These are phyloP conservation scores for Entomophthora muscae DNA, from an alignment of 371 early-diverging fungal genomes.

Conservation along the genomic window DNA sequence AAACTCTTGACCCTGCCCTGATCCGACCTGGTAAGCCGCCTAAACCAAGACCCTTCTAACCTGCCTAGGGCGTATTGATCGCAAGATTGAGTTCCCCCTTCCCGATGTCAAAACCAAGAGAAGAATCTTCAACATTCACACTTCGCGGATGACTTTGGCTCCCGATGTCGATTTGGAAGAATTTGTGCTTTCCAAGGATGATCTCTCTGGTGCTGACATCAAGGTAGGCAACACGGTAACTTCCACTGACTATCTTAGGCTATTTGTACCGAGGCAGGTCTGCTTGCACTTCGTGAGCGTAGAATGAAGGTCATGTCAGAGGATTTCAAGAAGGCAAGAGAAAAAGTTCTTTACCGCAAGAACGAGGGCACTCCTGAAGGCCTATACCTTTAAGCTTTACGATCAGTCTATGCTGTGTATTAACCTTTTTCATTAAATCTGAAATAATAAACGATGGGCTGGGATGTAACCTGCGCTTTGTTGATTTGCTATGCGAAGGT, in stretches of 20 bases:
- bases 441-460: background rate
- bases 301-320: constrained; percentile 97
- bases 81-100: constrained; percentile 99
- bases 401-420: background rate
- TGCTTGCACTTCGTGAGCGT: constrained; percentile 97
- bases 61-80: constrained; percentile 80
- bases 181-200: constrained; percentile 98
- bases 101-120: constrained; percentile 98
- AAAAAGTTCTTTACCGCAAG: constrained; percentile 98
- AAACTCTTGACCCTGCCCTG: constrained; percentile 97
- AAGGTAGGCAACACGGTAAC: constrained; percentile 32
- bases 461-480: too few species aligned
- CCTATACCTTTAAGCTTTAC: constrained; percentile 44
- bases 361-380: constrained; percentile 97
- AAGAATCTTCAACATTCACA: constrained; percentile 98
- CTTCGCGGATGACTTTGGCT: constrained; percentile 93
- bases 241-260: constrained; percentile 30
- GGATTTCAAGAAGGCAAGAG: constrained; percentile 97
- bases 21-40: constrained; percentile 78
- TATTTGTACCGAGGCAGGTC: constrained; percentile 99
- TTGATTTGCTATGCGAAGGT: too few species aligned
- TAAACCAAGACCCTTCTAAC: background rate
- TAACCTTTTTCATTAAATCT: background rate
- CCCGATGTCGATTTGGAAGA: constrained; percentile 97
- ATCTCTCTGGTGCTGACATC: constrained; percentile 98